Evolutionary conservation across 805 yeast genomes (phyloP), one percentile per base, ranked within the genome.

Genomic region (Lipomyces chichibuensis): DNA sequence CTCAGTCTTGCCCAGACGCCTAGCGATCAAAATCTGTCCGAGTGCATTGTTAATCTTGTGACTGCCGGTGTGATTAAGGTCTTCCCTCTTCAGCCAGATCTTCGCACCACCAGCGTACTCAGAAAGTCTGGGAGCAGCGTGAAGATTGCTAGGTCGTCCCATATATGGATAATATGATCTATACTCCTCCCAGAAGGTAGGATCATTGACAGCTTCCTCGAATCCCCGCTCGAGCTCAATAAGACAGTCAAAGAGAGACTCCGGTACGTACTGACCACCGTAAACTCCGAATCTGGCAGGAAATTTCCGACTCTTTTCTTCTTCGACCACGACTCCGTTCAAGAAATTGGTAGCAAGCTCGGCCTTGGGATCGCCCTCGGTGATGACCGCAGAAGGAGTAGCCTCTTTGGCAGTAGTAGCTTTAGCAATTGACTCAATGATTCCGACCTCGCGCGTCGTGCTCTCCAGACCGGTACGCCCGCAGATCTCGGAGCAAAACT

Each of bases 201-300:
- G 95, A 79, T 95, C 99, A 35, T 93, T 91, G 71, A 88, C 88
- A 23, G 98, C 97, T 55, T 82, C 84, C 77, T 90, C 93, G 77
- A 93, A 96, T 3, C 92, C 98, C 63, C 77, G 82, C 81, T 95
- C 99, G 65, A 95, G 84, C 80, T 95, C 97, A 69, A 87, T 85
- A 73, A 95, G 84, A 82, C 98, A 94, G 56, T 96, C 86, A 80
- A 93, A 94, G 75, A 95, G 82, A 27, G 96, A 91, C 82, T 95
- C 99, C 52, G 99, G 99, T 53, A 95, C 99, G 76, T 92, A 95
- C 81, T 95, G 99, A 67, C 99, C 99, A 77, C 99, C 99, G 76
- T 92, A 96, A 60, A 87, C 92, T 75, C 98, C 99, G 74, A 94
- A 94, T 70, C 89, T 84, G 65, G 94, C 89, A 72, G 87, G 84